phyloP scores from a whole-genome alignment of 495 filamentous ascomycete species.

The Penicillium alfredii region DNA sequence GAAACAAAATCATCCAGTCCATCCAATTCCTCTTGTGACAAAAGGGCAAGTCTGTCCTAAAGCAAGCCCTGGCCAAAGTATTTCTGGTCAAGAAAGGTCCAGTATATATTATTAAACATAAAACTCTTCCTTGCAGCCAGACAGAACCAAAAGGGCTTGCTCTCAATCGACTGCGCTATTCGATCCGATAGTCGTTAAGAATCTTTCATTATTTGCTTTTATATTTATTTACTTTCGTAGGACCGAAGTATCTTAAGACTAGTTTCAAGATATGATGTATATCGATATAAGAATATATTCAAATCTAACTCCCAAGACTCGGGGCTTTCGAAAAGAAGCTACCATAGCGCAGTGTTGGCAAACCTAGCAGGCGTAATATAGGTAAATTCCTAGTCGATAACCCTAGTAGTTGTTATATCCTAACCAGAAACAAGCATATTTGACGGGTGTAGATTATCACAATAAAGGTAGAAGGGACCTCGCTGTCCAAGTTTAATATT shows the following conservation, averaged over 20 bases:
- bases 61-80: slow-evolving; percentile 7
- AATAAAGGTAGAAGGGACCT: slow-evolving; percentile 9
- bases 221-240: slow-evolving; percentile 2
- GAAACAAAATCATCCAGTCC: slow-evolving; percentile 2
- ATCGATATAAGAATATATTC: slow-evolving; percentile 4
- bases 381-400: slow-evolving; percentile 37
- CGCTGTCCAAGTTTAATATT: no score
- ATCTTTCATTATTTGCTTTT: not conserved
- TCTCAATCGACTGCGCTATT: slow-evolving; percentile 9
- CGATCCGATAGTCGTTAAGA: slow-evolving; percentile 4
- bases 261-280: not conserved
- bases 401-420: not conserved
- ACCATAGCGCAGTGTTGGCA: slow-evolving; percentile 31
- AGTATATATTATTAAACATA: slow-evolving; percentile 17
- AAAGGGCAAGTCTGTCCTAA: slow-evolving; percentile 4
- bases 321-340: slow-evolving; percentile 30
- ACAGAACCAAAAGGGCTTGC: slow-evolving; percentile 10
- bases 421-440: slow-evolving; percentile 14
- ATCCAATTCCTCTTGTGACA: slow-evolving; percentile 2
- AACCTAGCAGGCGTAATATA: slow-evolving; percentile 31
- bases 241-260: slow-evolving; percentile 3
- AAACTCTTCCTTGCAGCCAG: slow-evolving; percentile 5
- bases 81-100: slow-evolving; percentile 8
- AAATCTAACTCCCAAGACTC: slow-evolving; percentile 34
- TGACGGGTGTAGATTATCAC: slow-evolving; percentile 10